Evolutionary conservation across 192 early-diverging fungal species (phyloP).

Genomic region (Phlyctochytrium planicorne): DNA sequence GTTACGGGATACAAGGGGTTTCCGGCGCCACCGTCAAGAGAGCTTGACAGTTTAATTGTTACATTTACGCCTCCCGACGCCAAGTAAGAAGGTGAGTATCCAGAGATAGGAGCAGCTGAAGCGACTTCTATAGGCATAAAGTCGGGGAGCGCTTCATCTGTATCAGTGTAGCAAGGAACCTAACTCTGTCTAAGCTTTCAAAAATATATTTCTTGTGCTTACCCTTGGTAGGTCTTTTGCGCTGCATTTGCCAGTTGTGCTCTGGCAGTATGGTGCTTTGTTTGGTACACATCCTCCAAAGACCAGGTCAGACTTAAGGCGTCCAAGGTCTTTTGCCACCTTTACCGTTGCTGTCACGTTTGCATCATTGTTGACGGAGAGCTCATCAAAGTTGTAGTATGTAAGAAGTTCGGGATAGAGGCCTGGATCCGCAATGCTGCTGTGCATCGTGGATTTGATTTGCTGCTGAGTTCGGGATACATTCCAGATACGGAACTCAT

Average conservation of each 20-base stretch:
- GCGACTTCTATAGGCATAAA: neutral
- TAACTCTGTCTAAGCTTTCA: no score
- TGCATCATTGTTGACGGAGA: neutral
- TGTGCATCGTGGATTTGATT: slow-evolving; percentile 12
- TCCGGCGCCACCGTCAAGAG: neutral
- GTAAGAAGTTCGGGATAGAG: slow-evolving; percentile 7
- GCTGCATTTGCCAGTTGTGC: neutral
- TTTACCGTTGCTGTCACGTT: neutral
- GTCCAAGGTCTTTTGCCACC: neutral
- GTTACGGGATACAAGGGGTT: neutral
- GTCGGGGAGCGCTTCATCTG: neutral
- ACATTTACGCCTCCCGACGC: neutral
- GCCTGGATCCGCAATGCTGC: neutral
- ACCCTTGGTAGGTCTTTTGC: neutral
- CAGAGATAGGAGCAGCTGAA: neutral
- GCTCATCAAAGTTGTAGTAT: slow-evolving; percentile 16
- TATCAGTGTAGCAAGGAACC: slow-evolving; percentile 1
- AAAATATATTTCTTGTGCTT: no score
- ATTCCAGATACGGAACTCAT: slow-evolving; percentile 18
- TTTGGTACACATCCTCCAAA: neutral
- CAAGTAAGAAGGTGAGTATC: neutral
- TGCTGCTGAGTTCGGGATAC: slow-evolving; percentile 7
- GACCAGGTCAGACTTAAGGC: neutral
- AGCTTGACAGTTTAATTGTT: neutral
- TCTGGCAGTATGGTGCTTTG: neutral